These are phyloP conservation scores for Penicillium sp. DNA, from an alignment of 2,329 filamentous ascomycete species.

Conservation along the genomic window DNA sequence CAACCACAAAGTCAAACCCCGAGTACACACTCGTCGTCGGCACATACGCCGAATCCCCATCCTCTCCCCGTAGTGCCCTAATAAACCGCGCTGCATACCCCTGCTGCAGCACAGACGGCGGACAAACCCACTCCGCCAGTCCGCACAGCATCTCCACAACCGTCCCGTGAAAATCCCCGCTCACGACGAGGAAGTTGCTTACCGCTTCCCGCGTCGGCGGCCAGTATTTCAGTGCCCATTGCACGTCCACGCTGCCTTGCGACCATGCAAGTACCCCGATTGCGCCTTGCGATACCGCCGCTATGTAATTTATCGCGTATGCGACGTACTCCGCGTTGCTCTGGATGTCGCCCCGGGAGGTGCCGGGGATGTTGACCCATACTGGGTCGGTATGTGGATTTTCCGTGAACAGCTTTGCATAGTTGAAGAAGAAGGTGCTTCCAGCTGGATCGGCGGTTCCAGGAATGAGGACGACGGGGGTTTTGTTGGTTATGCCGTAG, in stretches of 20 bases:
- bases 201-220: conserved; percentile 9
- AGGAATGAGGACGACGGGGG: conserved; percentile 1
- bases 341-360: conserved; percentile 6
- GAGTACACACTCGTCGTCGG: conserved; percentile 7
- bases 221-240: conserved; percentile 55
- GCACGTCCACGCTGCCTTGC: conserved; percentile 55
- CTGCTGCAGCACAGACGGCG: conserved; percentile 5
- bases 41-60: conserved; percentile 5
- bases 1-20: background rate
- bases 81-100: background rate
- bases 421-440: conserved; percentile 7
- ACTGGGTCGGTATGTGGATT: conserved; percentile 2
- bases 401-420: conserved; percentile 1
- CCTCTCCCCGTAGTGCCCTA: background rate
- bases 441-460: conserved; percentile 8
- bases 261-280: conserved; percentile 54
- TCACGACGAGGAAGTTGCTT: conserved; percentile 21
- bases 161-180: conserved; percentile 5
- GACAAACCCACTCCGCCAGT: background rate
- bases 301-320: conserved; percentile 13
- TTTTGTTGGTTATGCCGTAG: conserved; percentile 1
- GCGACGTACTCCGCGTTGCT: conserved; percentile 12
- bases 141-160: background rate
- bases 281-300: conserved; percentile 17
- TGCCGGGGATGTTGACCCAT: conserved; percentile 11